Base-by-base conservation (phyloP, 2,329 filamentous ascomycete species). In the Alternaria dauci region DNA sequence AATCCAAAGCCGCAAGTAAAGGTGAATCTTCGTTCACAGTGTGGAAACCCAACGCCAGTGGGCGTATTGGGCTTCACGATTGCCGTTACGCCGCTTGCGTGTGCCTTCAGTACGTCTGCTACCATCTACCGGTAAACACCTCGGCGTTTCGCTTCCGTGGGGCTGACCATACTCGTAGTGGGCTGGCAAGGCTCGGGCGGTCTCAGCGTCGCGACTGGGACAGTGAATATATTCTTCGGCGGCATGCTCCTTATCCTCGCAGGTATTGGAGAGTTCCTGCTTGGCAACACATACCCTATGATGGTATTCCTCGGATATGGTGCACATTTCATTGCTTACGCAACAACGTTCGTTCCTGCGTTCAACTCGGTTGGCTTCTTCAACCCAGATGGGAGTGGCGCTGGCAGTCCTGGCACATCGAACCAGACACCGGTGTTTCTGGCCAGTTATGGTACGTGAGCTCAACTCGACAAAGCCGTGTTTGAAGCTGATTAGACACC, bases 291-390 rank as follows among this genome's bases (percentile, higher is more conserved):
- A 4, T 68, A 64, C 16, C 56, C 66, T 14, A 66, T 66, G 66
- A 61, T 66, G 36, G 66, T 66, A 11, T 68, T 68, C 43, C 52
- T 68, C 11, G 57, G 61, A 8, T 68, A 68, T 39, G 66, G 66
- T 3, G 63, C 66, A 2, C 61, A 68, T 41, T 58, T 68, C 48
- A 11, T 68, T 14, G 38, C 66, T 4, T 68, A 51, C 32, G 66
- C 61, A 3, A 68, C 66, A 2, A 66, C 63, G 1, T 64, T 64
- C 50, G 61, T 66, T 18, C 63, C 63, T 2, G 59, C 32, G 38
- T 68, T 53, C 50, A 66, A 66, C 28, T 52, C 61, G 3, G 39
- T 64, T 32, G 66, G 63, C 3, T 66, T 56, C 52, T 68, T 66
- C 57, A 66, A 66, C 43, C 65, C 65, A 3, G 60, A 68, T 50